Evolutionary conservation across 2,329 filamentous ascomycete genomes (phyloP).

Genomic region (Sporothrix luriei): DNA sequence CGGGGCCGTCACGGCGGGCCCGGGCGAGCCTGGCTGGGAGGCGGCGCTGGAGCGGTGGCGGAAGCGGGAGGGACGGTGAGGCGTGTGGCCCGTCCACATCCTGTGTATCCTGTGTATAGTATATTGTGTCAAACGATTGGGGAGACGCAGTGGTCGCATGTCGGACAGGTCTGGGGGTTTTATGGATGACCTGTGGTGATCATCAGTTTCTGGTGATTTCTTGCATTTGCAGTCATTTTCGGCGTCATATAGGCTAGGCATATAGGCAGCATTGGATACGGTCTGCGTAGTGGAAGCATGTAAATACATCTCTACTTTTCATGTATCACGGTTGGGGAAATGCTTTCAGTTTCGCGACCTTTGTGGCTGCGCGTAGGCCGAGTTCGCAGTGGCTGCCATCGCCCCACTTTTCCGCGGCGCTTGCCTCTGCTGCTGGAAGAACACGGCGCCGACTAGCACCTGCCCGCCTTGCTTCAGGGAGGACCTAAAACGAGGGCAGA

Average conservation of each 20-base stretch:
- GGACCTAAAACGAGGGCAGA: slow-evolving; percentile 15
- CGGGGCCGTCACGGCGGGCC: slow-evolving; percentile 45
- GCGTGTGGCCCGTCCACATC: neutral
- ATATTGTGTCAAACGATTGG: neutral
- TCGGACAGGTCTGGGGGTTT: neutral
- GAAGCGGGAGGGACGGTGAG: slow-evolving; percentile 25
- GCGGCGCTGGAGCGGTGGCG: slow-evolving; percentile 65
- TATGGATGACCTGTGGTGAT: too few species aligned
- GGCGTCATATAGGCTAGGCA: neutral
- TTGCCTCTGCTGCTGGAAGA: slow-evolving; percentile 32
- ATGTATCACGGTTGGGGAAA: neutral
- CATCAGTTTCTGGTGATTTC: too few species aligned
- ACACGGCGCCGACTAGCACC: slow-evolving; percentile 34
- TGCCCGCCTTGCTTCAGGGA: neutral
- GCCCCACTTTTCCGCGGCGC: slow-evolving; percentile 25
- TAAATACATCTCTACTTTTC: slow-evolving; percentile 25
- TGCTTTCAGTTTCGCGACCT: neutral
- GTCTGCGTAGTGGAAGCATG: neutral
- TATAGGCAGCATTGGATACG: neutral
- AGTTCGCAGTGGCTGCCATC: neutral
- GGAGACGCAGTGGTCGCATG: neutral
- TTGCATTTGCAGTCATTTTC: slow-evolving; percentile 3
- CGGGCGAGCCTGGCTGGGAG: slow-evolving; percentile 63
- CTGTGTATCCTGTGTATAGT: neutral
- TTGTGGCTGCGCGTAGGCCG: neutral